These are phyloP conservation scores for Cladosporium sp. DNA, from an alignment of 2,329 filamentous ascomycete species.

Conservation along the genomic window DNA sequence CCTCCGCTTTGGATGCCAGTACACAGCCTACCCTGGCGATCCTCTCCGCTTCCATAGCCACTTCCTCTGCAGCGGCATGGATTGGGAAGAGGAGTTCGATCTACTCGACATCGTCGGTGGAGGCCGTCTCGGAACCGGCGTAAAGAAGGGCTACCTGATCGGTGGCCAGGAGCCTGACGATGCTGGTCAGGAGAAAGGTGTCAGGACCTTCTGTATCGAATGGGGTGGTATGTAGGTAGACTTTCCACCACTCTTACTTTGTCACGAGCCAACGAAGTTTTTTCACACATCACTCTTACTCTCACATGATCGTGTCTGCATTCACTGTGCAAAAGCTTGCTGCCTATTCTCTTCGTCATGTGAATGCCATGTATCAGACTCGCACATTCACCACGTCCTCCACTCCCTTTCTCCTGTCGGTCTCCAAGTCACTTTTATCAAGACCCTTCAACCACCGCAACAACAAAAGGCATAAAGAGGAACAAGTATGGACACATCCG, in stretches of 20 bases:
- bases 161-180: constrained; percentile 55
- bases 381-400: too few relatives aligned
- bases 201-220: constrained; percentile 78
- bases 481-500: too few relatives aligned
- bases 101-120: constrained; percentile 80
- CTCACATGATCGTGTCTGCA: background rate
- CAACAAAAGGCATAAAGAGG: too few relatives aligned
- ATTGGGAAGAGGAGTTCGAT: constrained; percentile 82
- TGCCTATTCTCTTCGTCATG: too few relatives aligned
- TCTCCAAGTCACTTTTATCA: too few relatives aligned
- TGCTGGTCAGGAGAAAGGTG: constrained; percentile 33
- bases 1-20: constrained; percentile 87
- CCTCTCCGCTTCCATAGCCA: constrained; percentile 93
- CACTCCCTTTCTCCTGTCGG: too few relatives aligned
- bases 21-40: constrained; percentile 92
- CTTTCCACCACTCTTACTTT: background rate
- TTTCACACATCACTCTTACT: background rate
- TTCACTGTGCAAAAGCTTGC: too few relatives aligned
- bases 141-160: constrained; percentile 91
- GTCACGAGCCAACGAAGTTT: background rate
- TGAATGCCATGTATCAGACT: too few relatives aligned
- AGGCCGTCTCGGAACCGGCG: constrained; percentile 81
- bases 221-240: constrained; percentile 79
- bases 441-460: too few relatives aligned
- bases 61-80: constrained; percentile 75